These are phyloP conservation scores for Quercus bicolor DNA, from an alignment of 306 rosid genomes.

Conservation along the genomic window DNA sequence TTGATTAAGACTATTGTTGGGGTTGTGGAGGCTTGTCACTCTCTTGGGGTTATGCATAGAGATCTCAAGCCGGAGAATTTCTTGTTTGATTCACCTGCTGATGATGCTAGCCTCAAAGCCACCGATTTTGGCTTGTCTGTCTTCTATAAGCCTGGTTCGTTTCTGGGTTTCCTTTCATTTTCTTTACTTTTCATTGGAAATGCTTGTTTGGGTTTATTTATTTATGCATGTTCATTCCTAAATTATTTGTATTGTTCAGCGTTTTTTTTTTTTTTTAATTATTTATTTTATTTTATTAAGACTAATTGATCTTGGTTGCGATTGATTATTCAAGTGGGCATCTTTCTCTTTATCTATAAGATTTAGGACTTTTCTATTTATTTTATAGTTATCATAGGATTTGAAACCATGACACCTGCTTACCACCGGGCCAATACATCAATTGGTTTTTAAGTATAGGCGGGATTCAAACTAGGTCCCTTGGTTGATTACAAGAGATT, in stretches of 20 bases:
- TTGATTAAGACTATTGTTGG: conserved; percentile 74
- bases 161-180: not conserved
- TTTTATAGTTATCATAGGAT: too few species aligned
- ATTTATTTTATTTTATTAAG: not conserved
- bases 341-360: not conserved
- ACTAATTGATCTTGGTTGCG: not conserved
- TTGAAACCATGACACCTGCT: too few species aligned
- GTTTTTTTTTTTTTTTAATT: not conserved
- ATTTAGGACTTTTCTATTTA: too few species aligned
- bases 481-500: too few species aligned
- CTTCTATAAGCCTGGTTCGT: conserved; percentile 77
- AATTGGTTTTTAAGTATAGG: too few species aligned
- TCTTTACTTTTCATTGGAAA: not conserved
- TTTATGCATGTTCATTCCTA: not conserved
- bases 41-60: conserved; percentile 94
- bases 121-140: conserved; percentile 86
- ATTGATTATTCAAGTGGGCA: not conserved
- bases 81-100: conserved; percentile 65
- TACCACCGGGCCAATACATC: too few species aligned
- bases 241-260: too few species aligned
- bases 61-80: conserved; percentile 98
- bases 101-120: conserved; percentile 76
- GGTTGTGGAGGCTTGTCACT: conserved; percentile 79
- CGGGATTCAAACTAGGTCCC: too few species aligned
- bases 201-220: not conserved